phyloP scores from a whole-genome alignment of 1,139 yeast species.

The Yamadazyma dendronema region DNA sequence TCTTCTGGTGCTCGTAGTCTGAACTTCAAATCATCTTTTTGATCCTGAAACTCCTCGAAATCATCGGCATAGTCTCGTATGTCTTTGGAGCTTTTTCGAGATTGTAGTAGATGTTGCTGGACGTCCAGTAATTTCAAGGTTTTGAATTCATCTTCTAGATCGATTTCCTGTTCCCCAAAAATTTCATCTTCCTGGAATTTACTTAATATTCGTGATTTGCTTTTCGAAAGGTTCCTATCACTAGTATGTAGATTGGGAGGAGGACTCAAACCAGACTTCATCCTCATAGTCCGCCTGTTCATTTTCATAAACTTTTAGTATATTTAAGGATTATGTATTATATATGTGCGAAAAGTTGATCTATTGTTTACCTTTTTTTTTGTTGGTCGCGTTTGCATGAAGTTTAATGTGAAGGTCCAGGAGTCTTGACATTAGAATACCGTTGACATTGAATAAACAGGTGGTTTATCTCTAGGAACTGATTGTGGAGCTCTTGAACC shows the following conservation, averaged over 20 bases:
- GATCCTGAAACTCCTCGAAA: conserved; percentile 9
- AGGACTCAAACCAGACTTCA: conserved; percentile 12
- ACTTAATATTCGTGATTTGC: conserved; percentile 16
- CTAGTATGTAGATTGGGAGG: conserved; percentile 8
- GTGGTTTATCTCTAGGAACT: conserved; percentile 20
- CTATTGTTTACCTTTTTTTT: no score
- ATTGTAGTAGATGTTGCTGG: conserved; percentile 14
- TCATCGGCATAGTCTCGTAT: conserved; percentile 14
- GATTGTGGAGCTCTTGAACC: conserved; percentile 38
- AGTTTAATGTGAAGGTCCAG: background rate
- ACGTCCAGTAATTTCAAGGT: conserved; percentile 21
- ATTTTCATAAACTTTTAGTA: background rate
- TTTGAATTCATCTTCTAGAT: conserved; percentile 23
- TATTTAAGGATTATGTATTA: conserved; percentile 1
- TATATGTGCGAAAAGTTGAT: background rate
- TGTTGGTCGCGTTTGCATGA: no score
- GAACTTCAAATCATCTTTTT: conserved; percentile 12
- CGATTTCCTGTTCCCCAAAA: conserved; percentile 27
- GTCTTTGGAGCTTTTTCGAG: background rate
- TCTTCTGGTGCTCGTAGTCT: conserved; percentile 5
- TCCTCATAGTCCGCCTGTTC: conserved; percentile 8
- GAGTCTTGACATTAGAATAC: conserved; percentile 4
- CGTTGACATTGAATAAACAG: conserved; percentile 11
- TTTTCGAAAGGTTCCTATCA: conserved; percentile 2
- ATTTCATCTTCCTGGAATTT: conserved; percentile 28